Evolutionary conservation across 1,284 basidiomycete species (phyloP).

Genomic region (Pisolithus thermaeus): DNA sequence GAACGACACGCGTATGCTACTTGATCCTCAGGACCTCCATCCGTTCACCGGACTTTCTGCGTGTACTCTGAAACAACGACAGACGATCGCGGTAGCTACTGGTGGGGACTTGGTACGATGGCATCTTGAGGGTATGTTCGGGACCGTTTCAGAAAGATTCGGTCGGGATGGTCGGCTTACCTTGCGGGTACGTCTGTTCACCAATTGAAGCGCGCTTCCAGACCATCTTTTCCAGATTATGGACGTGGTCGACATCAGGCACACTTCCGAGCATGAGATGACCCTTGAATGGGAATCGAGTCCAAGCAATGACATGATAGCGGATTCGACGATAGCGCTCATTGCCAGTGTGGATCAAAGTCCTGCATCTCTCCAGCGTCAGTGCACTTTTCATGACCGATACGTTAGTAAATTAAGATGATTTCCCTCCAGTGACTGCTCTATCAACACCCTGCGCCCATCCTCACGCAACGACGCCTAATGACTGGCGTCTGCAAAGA

Average conservation of each 20-base stretch:
- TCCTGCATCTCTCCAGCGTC: slow-evolving; percentile 90
- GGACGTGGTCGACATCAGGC: slow-evolving; percentile 84
- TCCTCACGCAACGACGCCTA: slow-evolving; percentile 5
- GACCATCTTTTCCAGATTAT: slow-evolving; percentile 57
- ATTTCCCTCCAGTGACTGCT: slow-evolving; percentile 10
- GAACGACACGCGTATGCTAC: slow-evolving; percentile 92
- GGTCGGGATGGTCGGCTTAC: slow-evolving; percentile 71
- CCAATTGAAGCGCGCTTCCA: slow-evolving; percentile 1
- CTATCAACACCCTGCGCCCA: slow-evolving; percentile 2
- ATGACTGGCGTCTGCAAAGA: slow-evolving; percentile 34
- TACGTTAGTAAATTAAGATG: not conserved
- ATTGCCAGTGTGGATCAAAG: slow-evolving; percentile 88
- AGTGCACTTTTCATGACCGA: slow-evolving; percentile 23
- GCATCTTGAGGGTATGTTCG: slow-evolving; percentile 97
- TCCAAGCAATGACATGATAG: slow-evolving; percentile 95
- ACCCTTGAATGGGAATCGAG: slow-evolving; percentile 91
- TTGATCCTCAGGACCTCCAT: slow-evolving; percentile 84
- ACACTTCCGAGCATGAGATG: slow-evolving; percentile 69
- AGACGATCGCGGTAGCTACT: slow-evolving; percentile 77
- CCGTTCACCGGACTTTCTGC: slow-evolving; percentile 92
- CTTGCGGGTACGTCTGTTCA: slow-evolving; percentile 54
- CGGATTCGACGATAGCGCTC: slow-evolving; percentile 87
- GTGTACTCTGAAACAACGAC: slow-evolving; percentile 81
- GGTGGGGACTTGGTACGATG: slow-evolving; percentile 88
- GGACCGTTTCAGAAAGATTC: slow-evolving; percentile 75